Evolutionary conservation across 768 basidiomycete genomes (phyloP), one percentile per base, ranked within the genome.

Genomic region (Xanthoconium stramineum): DNA sequence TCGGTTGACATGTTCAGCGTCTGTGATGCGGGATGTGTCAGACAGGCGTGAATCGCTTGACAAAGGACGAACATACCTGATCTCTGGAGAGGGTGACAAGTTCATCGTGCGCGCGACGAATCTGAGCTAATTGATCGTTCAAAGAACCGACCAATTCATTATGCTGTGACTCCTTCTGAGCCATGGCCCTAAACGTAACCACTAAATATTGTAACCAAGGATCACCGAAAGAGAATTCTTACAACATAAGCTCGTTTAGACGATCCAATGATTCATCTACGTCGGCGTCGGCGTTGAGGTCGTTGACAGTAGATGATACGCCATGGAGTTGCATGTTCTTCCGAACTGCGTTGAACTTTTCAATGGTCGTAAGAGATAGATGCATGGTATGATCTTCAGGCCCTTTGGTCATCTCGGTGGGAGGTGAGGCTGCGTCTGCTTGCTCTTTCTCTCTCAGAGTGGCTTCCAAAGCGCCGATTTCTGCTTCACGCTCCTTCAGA

Each of bases 241-340:
- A 95, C 91, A 88, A 76, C 93, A 98, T 96, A 15, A 98, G 81
- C 64, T 95, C 92, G 63, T 96, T 94, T 37, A 97, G 75, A 52
- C 89, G 79, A 57, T 85, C 86, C 50, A 93, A 74, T 10, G 87
- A 85, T 65, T 89, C 90, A 54, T 90, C 88, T 3, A 76, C 74
- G 29, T 74, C 74, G 17, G 68, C 65, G 40, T 81, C 80, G 6
- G 71, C 68, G 43, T 68, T 52, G 11, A 66, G 61, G 29, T 53
- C 64, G 47, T 66, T 56, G n/a, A 57, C 57, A 44, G 55, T 60
- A 61, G 63, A 72, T 61, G 54, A 72, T 72, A 63, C 77, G 68
- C 54, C 77, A 72, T 71, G 80, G 48, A 74, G 60, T 64, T 83
- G 80, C 76, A 93, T 82, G 38, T 77, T 83, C 65, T 81, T 80